Evolutionary conservation across 176 grass and related monocot genomes (phyloP).

Genomic region (Hsuehochloa calcarea): DNA sequence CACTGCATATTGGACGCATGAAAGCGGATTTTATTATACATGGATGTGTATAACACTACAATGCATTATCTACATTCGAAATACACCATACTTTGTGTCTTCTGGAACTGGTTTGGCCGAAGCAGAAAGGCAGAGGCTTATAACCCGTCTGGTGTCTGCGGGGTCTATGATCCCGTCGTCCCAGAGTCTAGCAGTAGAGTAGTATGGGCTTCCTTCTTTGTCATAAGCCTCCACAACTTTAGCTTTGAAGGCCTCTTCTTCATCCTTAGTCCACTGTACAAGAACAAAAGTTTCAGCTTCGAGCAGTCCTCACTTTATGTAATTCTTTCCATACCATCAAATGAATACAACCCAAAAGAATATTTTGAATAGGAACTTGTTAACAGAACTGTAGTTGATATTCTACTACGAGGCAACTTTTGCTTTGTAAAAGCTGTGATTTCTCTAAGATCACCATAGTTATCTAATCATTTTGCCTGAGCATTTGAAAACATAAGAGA

Average conservation of each 20-base stretch:
- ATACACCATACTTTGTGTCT: slow-evolving; percentile 87
- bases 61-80: slow-evolving; percentile 59
- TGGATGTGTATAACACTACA: background rate
- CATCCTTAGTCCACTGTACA: slow-evolving; percentile 70
- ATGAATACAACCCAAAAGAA: background rate
- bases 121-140: slow-evolving; percentile 88
- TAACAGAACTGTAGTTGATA: background rate
- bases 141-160: slow-evolving; percentile 72
- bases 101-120: slow-evolving; percentile 58
- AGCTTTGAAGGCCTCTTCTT: slow-evolving; percentile 72
- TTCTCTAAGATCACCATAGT: background rate
- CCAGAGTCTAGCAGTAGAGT: slow-evolving; percentile 90
- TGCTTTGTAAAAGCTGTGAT: background rate
- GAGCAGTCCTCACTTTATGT: background rate
- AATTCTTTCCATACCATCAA: background rate
- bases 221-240: slow-evolving; percentile 78
- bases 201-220: slow-evolving; percentile 87
- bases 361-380: background rate
- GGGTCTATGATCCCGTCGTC: slow-evolving; percentile 96
- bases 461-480: background rate
- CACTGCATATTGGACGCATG: background rate
- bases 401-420: background rate
- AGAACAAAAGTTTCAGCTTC: slow-evolving; percentile 21
- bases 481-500: background rate
- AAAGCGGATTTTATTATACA: background rate